Percentiles rank a stretch among this genome's conserved stretches.
These are phyloP conservation scores for Zygotorulaspora mrakii DNA, from an alignment of 1,139 yeast species.

Conservation along the genomic window DNA sequence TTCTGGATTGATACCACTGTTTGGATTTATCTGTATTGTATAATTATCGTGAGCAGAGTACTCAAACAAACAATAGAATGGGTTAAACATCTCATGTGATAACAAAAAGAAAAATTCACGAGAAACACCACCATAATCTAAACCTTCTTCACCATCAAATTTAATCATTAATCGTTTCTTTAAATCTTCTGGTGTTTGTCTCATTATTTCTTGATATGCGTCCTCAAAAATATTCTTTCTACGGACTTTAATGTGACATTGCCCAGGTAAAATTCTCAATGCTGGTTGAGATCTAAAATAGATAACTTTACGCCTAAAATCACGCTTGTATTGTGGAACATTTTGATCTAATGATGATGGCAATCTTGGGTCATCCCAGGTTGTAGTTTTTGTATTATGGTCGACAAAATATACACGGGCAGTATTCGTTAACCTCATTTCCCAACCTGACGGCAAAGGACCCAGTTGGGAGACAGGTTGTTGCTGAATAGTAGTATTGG, in stretches of 20 bases:
- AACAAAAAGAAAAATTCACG: conserved; percentile 94
- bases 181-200: conserved; percentile 96
- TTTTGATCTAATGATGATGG: conserved; percentile 97
- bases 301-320: conserved; percentile 92
- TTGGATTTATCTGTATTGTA: conserved; percentile 95
- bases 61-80: conserved; percentile 93
- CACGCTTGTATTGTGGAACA: conserved; percentile 99
- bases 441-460: conserved; percentile 99
- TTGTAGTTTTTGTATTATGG: conserved; percentile 96
- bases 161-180: conserved; percentile 97
- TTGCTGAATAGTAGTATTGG: conserved; percentile 79
- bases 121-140: conserved; percentile 98
- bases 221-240: conserved; percentile 96
- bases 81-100: conserved; percentile 98
- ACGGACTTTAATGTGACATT: conserved; percentile 96
- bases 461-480: conserved; percentile 99
- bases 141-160: conserved; percentile 98
- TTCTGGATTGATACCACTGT: conserved; percentile 96
- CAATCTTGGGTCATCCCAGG: conserved; percentile 99
- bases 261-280: conserved; percentile 93
- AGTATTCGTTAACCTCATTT: conserved; percentile 97
- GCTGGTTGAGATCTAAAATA: conserved; percentile 99
- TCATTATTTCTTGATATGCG: conserved; percentile 96
- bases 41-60: conserved; percentile 97
- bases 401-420: conserved; percentile 98